Evolutionary conservation across 331 rosid genomes (phyloP), one percentile per base, ranked within the genome.

Genomic region (Cydonia oblonga): DNA sequence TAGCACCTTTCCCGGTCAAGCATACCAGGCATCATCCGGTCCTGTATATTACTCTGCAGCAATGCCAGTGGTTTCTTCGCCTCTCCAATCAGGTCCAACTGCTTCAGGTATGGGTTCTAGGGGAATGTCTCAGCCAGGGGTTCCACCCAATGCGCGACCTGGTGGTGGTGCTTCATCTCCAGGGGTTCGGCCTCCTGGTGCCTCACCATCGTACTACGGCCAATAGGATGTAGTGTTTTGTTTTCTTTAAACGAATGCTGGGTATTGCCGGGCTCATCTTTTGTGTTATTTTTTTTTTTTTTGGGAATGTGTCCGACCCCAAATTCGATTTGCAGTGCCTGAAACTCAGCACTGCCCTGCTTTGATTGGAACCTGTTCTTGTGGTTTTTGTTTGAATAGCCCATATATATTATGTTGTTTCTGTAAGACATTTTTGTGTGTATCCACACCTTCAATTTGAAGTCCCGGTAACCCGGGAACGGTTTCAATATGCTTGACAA

Each of bases 1-100:
- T 3, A 76, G 87, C 56, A 68, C 89, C 49, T 87, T 56, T 78
- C 92, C 90, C 19, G 79, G 82, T 74, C 93, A 87, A 70, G 75
- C 75, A 52, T 86, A 72, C 81, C 82, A 78, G 0, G 84, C 72
- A 68, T 82, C 92, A 24, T 63, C 86, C 0, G 79, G 74, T 73
- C 87, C 87, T 18, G 73, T 71, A 3, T 89, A 86, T 76, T 54
- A 74, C n/a, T 58, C 88, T 2, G 73, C 88, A 54, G 70, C 87
- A 29, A 40, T 77, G 72, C 85, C 85, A 2, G 24, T 78, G 0
- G 81, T 81, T 22, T 78, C 91, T 8, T 84, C 85, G 1, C 81
- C 87, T 65, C 76, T 59, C 40, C 88, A 81, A 20, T 68, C 78
- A 35, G 76, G 82, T 68, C 84, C 80, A 46, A 60, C 72, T 79